Base-by-base conservation (phyloP, 139 green algal genomes). In the Chlamydomonas eustigma region DNA sequence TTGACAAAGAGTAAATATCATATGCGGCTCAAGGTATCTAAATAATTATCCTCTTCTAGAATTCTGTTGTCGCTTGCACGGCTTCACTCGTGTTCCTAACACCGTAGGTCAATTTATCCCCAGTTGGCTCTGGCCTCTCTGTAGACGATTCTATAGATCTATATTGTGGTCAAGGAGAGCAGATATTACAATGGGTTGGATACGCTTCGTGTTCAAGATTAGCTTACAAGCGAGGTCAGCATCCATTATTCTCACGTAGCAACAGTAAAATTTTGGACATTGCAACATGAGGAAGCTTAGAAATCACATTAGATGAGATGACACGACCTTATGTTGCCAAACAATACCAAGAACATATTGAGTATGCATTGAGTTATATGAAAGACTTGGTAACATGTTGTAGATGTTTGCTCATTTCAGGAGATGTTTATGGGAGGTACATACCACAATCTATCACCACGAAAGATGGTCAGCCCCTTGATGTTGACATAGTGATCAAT, bases 171-270 rank as follows among this genome's bases (percentile, higher is more conserved):
- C 69, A 84, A 18, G 89, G 89, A 1, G 83, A 92, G 36, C 90
- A 94, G 38, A 91, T 94, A 24, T 52, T 94, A 39, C 81, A 86
- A 37, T 94, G 90, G 90, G 77, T 94, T 25, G 90, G 78, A 8
- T 86, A 89, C 58, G 78, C 89, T 18, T 78, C 85, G 4, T 94
- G 90, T 66, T 76, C 82, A 4, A 75, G 84, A 32, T 70, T 94
- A 4, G 86, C 87, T 4, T 91, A 89, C 67, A 84, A 79, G 36
- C 69, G 86, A 85, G 78, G 87, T 91, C 39, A 52, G 70, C 4
- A 18, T 37, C 37, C 65, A 6, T 69, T n/a, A 30, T 30, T 8
- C 28, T 5, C 58, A 37, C 6, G 58, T 5, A 37, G 58, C 58
- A 69, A 69, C 58, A 69, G 25, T 30, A 69, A n/a, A 69, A 31